phyloP scores from a whole-genome alignment of 2,329 filamentous ascomycete species.

The Xylariaceae sp. region DNA sequence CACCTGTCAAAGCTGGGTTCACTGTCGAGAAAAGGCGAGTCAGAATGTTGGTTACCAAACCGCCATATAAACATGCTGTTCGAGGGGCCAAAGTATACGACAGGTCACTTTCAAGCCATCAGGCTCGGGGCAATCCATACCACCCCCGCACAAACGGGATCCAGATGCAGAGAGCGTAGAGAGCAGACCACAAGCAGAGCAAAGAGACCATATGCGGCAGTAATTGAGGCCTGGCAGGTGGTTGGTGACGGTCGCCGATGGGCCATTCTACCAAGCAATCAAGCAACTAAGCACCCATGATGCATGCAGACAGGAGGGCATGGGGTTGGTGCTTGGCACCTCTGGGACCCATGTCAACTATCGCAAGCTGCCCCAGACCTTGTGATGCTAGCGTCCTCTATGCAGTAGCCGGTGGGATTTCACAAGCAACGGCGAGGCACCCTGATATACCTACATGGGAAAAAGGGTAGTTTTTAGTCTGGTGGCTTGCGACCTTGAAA shows the following conservation, averaged over 20 bases:
- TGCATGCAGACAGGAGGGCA: conserved; percentile 33
- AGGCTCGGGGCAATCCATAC: conserved; percentile 10
- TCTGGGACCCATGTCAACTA: conserved; percentile 35
- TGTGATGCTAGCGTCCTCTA: conserved; percentile 33
- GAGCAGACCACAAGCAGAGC: conserved; percentile 2
- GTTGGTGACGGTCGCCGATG: conserved; percentile 23
- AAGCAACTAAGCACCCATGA: conserved; percentile 16
- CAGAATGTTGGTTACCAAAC: conserved; percentile 11
- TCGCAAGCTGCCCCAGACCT: conserved; percentile 33
- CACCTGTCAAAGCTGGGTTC: conserved; percentile 14
- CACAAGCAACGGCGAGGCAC: conserved; percentile 32
- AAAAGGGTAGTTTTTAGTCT: conserved; percentile 23
- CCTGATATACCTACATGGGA: conserved; percentile 37
- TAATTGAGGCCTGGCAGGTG: conserved; percentile 6
- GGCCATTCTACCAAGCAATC: conserved; percentile 4
- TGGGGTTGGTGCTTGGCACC: conserved; percentile 39
- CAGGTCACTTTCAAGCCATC: conserved; percentile 22
- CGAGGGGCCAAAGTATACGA: conserved; percentile 1
- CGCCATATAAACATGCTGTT: conserved; percentile 5
- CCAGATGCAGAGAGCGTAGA: conserved; percentile 8
- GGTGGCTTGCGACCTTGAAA: conserved; percentile 15
- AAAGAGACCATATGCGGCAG: not conserved
- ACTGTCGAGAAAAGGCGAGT: conserved; percentile 16
- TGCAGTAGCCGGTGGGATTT: conserved; percentile 28
- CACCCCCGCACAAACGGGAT: conserved; percentile 25